Evolutionary conservation across 441 rosid genomes (phyloP).

Genomic region (Biscutella laevigata): DNA sequence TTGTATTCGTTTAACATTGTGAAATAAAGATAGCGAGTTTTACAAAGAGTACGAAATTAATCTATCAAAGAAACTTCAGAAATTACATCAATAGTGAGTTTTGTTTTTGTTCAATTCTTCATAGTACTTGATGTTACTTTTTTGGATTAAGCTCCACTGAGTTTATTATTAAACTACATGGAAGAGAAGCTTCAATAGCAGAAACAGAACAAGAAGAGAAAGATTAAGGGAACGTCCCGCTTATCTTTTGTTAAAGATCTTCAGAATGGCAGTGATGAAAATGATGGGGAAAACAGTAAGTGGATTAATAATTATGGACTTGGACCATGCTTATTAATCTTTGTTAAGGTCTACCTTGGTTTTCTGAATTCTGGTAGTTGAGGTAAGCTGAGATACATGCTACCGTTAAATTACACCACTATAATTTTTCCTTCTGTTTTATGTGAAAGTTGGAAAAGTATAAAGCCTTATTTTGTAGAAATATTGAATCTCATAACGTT

Average conservation of each 20-base stretch:
- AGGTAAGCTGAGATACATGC: background rate
- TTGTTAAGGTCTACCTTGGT: background rate
- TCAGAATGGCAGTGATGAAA: slow-evolving; percentile 73
- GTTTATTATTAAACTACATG: slow-evolving; percentile 28
- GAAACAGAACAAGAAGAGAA: slow-evolving; percentile 75
- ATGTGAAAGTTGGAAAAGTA: background rate
- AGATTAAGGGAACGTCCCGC: slow-evolving; percentile 63
- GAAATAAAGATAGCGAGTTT: too few relatives aligned
- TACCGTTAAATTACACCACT: background rate
- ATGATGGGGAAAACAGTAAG: slow-evolving; percentile 51
- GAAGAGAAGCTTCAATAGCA: slow-evolving; percentile 82
- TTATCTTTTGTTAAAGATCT: slow-evolving; percentile 82
- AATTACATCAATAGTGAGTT: slow-evolving; percentile 83
- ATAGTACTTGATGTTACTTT: background rate
- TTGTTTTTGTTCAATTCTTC: background rate
- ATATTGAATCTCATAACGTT: background rate
- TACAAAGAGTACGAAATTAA: too few relatives aligned
- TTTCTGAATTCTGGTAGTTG: background rate
- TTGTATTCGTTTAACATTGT: too few relatives aligned
- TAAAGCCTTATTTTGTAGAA: background rate
- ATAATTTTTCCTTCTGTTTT: background rate
- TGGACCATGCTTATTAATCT: background rate
- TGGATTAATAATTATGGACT: background rate
- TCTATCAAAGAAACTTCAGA: slow-evolving; percentile 84
- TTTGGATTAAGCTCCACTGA: background rate